Conservation (phyloP, 805 yeast species). For the Diddensiella caesifluorescens region DNA sequence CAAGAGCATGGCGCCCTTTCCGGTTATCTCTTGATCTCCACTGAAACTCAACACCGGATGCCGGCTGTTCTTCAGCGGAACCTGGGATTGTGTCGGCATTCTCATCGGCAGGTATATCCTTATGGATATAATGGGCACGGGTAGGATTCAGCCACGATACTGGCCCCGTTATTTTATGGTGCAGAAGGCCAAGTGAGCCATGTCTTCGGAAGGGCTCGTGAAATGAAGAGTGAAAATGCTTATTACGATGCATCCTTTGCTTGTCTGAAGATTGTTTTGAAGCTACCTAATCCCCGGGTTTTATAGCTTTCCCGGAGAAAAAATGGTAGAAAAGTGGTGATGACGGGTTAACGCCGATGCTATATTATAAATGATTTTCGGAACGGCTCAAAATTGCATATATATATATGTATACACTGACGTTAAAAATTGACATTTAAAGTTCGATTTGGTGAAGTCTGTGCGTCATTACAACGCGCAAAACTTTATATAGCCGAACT, state of each 20-base stretch:
- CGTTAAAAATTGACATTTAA: too few relatives aligned
- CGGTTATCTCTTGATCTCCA: constrained; percentile 17
- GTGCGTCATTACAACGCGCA: too few relatives aligned
- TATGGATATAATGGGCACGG: constrained; percentile 1
- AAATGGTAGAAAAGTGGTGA: neutral
- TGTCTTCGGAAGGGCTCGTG: constrained; percentile 3
- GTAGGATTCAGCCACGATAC: constrained; percentile 11
- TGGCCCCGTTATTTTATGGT: constrained; percentile 8
- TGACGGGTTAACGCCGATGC: too few relatives aligned
- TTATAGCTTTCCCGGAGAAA: neutral
- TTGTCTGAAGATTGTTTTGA: too few relatives aligned
- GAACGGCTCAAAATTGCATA: too few relatives aligned
- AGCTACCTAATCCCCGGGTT: neutral
- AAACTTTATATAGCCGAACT: too few relatives aligned
- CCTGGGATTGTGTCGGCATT: neutral
- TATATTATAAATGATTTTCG: too few relatives aligned
- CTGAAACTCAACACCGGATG: constrained; percentile 3
- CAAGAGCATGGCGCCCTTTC: constrained; percentile 14
- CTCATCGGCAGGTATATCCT: neutral
- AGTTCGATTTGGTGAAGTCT: too few relatives aligned
- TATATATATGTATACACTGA: too few relatives aligned
- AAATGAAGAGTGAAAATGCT: constrained; percentile 6
- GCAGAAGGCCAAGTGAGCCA: neutral
- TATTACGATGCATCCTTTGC: neutral
- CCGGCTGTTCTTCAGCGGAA: constrained; percentile 1